Evolutionary conservation across 148 eudicot genomes (phyloP).

Genomic region (Tetragonia tetragonoides): DNA sequence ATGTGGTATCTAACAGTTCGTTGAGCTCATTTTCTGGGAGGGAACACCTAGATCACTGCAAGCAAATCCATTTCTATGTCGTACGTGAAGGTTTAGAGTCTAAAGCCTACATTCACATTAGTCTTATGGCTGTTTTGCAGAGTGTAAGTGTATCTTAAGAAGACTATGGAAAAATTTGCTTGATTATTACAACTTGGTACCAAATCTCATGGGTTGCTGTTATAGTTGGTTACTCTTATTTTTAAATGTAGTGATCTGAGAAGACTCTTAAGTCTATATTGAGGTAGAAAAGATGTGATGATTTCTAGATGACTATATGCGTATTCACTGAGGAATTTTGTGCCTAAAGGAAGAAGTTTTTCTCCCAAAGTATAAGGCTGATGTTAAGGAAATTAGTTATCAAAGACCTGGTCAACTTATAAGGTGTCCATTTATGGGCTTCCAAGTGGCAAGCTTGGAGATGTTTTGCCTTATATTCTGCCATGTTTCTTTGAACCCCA

Average conservation of each 20-base stretch:
- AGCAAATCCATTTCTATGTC: conserved; percentile 46
- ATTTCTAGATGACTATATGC: too few relatives aligned
- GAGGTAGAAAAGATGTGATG: too few relatives aligned
- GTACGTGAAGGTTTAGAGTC: conserved; percentile 44
- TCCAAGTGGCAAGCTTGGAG: conserved; percentile 26
- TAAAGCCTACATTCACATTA: conserved; percentile 33
- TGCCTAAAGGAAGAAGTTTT: background rate
- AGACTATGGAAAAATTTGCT: conserved; percentile 40
- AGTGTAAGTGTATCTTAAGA: conserved; percentile 34
- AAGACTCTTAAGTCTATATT: too few relatives aligned
- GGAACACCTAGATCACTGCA: conserved; percentile 45
- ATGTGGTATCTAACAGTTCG: conserved; percentile 43
- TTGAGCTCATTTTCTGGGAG: conserved; percentile 47
- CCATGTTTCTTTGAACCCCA: conserved; percentile 36
- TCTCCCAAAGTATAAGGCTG: conserved; percentile 14
- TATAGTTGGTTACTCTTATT: conserved; percentile 51
- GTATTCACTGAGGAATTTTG: background rate
- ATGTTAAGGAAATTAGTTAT: conserved; percentile 34
- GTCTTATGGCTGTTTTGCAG: conserved; percentile 46
- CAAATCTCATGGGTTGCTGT: conserved; percentile 64
- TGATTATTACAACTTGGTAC: conserved; percentile 35
- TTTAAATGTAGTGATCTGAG: conserved; percentile 29
- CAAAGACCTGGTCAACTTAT: conserved; percentile 24
- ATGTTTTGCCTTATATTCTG: conserved; percentile 25
- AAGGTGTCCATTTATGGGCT: conserved; percentile 7